These are phyloP conservation scores for Peltaster fructicola DNA, from an alignment of 2,329 filamentous ascomycete genomes.

Conservation along the genomic window DNA sequence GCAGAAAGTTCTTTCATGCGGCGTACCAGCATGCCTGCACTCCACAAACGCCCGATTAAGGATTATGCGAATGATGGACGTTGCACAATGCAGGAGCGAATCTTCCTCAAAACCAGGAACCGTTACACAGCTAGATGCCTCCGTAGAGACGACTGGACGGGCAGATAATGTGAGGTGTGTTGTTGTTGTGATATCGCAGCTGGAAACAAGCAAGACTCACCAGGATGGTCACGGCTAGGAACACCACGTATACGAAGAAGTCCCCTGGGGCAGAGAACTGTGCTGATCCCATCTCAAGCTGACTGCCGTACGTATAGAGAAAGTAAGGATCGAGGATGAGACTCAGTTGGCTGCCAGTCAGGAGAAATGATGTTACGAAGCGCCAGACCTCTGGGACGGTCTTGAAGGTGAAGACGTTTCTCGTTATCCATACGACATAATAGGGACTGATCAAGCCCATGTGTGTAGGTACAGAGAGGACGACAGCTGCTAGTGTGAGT, in stretches of 20 bases:
- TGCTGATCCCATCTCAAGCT: constrained; percentile 52
- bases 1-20: constrained; percentile 35
- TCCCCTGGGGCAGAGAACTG: constrained; percentile 62
- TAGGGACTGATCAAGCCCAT: constrained; percentile 34
- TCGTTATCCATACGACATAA: constrained; percentile 38
- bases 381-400: constrained; percentile 44
- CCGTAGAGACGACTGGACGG: constrained; percentile 29
- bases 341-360: constrained; percentile 36
- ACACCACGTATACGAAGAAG: constrained; percentile 62
- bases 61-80: constrained; percentile 34
- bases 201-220: constrained; percentile 41
- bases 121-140: constrained; percentile 37
- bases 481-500: constrained; percentile 45
- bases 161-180: constrained; percentile 43
- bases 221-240: constrained; percentile 52
- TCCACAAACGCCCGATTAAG: constrained; percentile 26
- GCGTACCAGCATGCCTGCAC: constrained; percentile 35
- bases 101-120: constrained; percentile 39
- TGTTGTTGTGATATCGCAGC: constrained; percentile 3
- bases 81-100: constrained; percentile 31
- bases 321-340: constrained; percentile 63
- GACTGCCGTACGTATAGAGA: constrained; percentile 59
- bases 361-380: constrained; percentile 38
- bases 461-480: constrained; percentile 44
- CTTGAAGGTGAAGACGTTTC: constrained; percentile 29